A percentile compares a stretch with the other conserved stretches of the same genome.
Evolutionary conservation across 1,284 basidiomycete genomes (phyloP).

Genomic region (Coriolopsis trogii): DNA sequence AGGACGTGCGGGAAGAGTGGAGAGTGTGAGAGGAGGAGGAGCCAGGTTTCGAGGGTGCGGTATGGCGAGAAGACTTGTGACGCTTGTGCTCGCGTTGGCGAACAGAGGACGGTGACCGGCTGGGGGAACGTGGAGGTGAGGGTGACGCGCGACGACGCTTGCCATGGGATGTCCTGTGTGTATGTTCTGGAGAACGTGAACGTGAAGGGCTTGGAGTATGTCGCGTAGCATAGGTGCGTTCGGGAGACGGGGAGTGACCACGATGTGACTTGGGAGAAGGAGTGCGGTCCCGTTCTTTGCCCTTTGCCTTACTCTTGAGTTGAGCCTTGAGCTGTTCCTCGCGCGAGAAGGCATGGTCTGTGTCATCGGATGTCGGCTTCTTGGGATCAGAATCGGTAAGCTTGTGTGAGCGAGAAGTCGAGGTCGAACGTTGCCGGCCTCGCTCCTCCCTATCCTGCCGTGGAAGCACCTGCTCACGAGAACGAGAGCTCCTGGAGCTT

Average conservation of each 20-base stretch:
- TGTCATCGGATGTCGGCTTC: conserved; percentile 8
- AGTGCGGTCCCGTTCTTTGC: conserved; percentile 2
- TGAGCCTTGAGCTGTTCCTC: conserved; percentile 27
- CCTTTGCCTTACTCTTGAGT: conserved; percentile 40
- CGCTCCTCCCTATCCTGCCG: background rate
- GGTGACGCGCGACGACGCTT: conserved; percentile 8
- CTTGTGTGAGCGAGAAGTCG: conserved; percentile 1
- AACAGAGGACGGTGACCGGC: conserved; percentile 5
- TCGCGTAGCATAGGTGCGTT: background rate
- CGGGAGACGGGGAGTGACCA: background rate
- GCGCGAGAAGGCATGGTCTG: conserved; percentile 12
- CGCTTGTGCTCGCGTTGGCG: conserved; percentile 6
- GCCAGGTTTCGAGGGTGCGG: conserved; percentile 12
- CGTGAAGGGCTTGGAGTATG: background rate
- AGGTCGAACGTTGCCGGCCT: background rate
- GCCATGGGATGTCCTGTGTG: conserved; percentile 3
- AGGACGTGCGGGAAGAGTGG: conserved; percentile 20
- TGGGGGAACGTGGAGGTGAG: conserved; percentile 16
- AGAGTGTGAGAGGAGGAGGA: conserved; percentile 25
- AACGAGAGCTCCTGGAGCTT: conserved; percentile 2
- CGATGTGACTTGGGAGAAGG: background rate
- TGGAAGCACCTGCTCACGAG: conserved; percentile 1
- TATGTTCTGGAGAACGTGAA: conserved; percentile 10
- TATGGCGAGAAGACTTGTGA: conserved; percentile 13
- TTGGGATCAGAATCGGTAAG: background rate